phyloP scores from a whole-genome alignment of 441 rosid genomes.

The Syzygium malaccense region DNA sequence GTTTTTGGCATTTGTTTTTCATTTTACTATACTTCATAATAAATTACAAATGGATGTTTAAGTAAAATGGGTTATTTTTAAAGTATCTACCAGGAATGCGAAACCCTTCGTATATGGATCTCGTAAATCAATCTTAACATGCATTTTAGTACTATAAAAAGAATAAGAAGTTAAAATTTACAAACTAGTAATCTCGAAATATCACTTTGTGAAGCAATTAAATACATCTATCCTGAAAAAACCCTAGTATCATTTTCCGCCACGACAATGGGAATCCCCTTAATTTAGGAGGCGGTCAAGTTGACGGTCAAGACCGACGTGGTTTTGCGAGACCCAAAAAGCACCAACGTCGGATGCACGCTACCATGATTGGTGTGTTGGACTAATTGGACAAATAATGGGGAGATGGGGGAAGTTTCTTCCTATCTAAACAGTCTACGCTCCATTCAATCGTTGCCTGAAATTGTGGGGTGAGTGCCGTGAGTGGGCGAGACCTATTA shows the following conservation, averaged over 20 bases:
- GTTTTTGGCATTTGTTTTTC: not conserved
- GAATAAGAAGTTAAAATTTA: not conserved
- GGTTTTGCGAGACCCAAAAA: not conserved
- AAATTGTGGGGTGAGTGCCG: constrained; percentile 26
- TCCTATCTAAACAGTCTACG: not conserved
- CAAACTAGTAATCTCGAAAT: not conserved
- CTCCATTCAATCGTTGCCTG: constrained; percentile 29
- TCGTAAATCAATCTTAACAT: not conserved
- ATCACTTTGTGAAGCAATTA: not conserved
- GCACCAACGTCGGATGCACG: constrained; percentile 7
- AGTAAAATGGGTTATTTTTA: not conserved
- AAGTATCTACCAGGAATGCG: not conserved
- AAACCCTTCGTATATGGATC: not conserved
- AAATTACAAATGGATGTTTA: not conserved
- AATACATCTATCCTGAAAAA: not conserved
- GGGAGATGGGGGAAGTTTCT: constrained; percentile 6
- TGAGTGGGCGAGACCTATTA: constrained; percentile 40
- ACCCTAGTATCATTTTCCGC: not conserved
- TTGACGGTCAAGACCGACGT: constrained; percentile 4
- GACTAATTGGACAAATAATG: constrained; percentile 7
- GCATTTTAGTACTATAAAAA: not conserved
- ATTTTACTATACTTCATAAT: not conserved
- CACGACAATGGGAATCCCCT: not conserved
- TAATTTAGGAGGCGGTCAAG: not conserved
- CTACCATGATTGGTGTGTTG: constrained; percentile 23